Conservation (phyloP, 129 eudicot genomes). For the Flaveria ramosissima region DNA sequence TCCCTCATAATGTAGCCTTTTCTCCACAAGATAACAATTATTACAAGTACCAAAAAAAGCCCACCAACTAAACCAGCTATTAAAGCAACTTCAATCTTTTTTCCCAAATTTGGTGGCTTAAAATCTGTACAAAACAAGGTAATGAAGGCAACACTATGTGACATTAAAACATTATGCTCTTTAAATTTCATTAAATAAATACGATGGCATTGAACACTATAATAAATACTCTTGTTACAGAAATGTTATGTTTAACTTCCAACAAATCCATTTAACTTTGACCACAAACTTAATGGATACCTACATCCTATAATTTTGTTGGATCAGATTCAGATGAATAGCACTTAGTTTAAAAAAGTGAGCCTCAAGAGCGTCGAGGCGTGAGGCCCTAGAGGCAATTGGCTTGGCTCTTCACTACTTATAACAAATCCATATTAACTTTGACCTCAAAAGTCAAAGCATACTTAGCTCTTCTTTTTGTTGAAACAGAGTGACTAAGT, state of each 20-base stretch:
- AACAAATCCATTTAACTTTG: neutral
- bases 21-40: constrained; percentile 51
- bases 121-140: constrained; percentile 47
- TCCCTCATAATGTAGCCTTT: constrained; percentile 57
- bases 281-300: neutral
- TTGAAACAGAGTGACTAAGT: neutral
- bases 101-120: constrained; percentile 41
- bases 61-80: constrained; percentile 50
- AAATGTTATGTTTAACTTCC: too few relatives aligned
- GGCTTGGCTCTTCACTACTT: neutral
- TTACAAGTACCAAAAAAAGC: constrained; percentile 29
- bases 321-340: neutral
- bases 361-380: too few relatives aligned
- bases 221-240: neutral
- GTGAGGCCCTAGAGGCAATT: too few relatives aligned
- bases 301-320: neutral
- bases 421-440: constrained; percentile 4
- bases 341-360: too few relatives aligned
- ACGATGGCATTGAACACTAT: neutral
- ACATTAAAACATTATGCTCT: constrained; percentile 12
- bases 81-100: constrained; percentile 28
- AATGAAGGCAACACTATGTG: neutral
- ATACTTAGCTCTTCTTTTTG: neutral
- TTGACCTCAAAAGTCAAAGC: constrained; percentile 30
- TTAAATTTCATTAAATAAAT: constrained; percentile 3